Base-by-base conservation (phyloP, 1,284 basidiomycete genomes). In the Ceratobasidium sp. region DNA sequence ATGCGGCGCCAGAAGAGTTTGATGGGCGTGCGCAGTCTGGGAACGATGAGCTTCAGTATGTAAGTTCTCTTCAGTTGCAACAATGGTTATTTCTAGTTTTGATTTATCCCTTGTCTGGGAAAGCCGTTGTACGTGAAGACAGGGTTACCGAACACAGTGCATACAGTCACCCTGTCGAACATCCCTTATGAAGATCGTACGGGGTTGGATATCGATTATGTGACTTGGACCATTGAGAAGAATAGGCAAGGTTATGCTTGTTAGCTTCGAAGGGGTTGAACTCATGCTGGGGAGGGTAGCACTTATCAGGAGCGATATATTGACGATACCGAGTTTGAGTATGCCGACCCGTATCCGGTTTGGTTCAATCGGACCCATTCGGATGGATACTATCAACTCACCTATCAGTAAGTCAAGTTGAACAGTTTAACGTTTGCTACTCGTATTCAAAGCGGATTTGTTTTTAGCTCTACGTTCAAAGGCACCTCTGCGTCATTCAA, bases 311-410 rank as follows among this genome's bases (percentile, higher is more conserved):
- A 61, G 28, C 33, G 26, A 18, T 61, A 12, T 33, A 44, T 58
- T 5, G 56, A 61, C 15, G 70, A 61, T 72, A 56, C 39, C 20
- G 40, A 72, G 53, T 72, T 58, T 12, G 70, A 60, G 23, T 72
- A 72, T 40, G 40, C 53, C 9, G 53, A 44, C 42, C 44, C 70
- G 4, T 44, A 55, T 15, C 44, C 60, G 20, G 28, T 55, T 10
- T 51, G 58, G 28, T 73, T 40, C 26, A 53, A 69, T n/a, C 33
- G 33, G 12, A 53, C 67, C 10, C 44, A 69, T 23, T 40, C 44
- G 53, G 53, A 56, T 23, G 39, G 69, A 33, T 58, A 55, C 12
- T 69, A 49, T n/a, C 49, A 26, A 33, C 39, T 69, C 28, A 53
- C 69, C 33, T 55, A 40, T 15, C 60, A 75, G 72, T 75, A 39